phyloP scores from a whole-genome alignment of 2,329 filamentous ascomycete species.

The Scedosporium apiospermum region DNA sequence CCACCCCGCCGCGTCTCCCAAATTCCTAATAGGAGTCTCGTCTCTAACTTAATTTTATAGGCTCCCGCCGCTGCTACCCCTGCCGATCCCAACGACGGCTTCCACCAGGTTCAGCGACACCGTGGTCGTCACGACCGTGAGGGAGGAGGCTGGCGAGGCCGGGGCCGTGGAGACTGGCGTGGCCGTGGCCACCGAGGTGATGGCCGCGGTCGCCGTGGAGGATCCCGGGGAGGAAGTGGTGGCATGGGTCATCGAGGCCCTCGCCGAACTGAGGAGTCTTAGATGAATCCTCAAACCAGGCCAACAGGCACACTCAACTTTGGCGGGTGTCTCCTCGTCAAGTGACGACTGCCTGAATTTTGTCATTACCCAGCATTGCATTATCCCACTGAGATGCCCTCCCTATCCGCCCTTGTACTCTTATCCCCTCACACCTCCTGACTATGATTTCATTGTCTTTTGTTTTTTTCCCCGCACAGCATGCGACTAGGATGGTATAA shows the following conservation, averaged over 20 bases:
- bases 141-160: slow-evolving; percentile 29
- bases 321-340: not conserved
- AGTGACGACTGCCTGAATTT: not conserved
- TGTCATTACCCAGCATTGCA: not conserved
- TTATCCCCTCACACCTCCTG: not conserved
- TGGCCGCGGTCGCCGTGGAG: slow-evolving; percentile 29
- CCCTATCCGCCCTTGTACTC: not conserved
- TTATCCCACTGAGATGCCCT: not conserved
- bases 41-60: slow-evolving; percentile 11
- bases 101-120: slow-evolving; percentile 61
- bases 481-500: slow-evolving; percentile 5
- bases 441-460: not conserved
- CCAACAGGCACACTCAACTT: not conserved
- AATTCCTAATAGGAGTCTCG: too few species aligned
- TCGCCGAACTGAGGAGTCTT: slow-evolving; percentile 18
- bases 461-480: not conserved
- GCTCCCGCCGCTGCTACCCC: slow-evolving; percentile 26
- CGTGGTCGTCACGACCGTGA: slow-evolving; percentile 46
- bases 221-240: slow-evolving; percentile 23
- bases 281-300: not conserved
- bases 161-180: slow-evolving; percentile 36
- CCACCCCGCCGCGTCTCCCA: too few species aligned
- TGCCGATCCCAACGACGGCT: slow-evolving; percentile 50
- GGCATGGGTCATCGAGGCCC: slow-evolving; percentile 21
- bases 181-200: slow-evolving; percentile 42